Base-by-base conservation (phyloP, 441 rosid genomes). In the Corymbia citriodora region DNA sequence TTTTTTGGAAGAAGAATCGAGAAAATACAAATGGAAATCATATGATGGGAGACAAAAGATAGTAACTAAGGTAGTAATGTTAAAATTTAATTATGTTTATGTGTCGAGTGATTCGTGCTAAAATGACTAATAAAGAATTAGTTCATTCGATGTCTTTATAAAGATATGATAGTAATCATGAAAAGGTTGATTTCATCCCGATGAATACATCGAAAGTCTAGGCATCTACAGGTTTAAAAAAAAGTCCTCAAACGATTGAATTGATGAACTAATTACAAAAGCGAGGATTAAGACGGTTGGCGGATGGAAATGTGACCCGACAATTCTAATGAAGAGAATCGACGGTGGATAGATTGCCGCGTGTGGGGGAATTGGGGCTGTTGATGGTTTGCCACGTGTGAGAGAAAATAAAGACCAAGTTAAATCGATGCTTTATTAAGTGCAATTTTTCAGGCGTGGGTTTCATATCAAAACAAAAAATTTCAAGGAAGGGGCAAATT, bases 191-290 rank as follows among this genome's bases (percentile, higher is more conserved):
- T 72, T 17, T 72, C 27, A 5, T 10, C 27, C 11, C 2, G 48
- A 5, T 13, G 8, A 18, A 33, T 6, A 10, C 2, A 8, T 36
- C 4, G 4, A 8, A 10, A 10, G 27, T 36, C 25, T 0, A 9
- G 48, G 40, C 81, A 70, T 18, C 14, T 2, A 33, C 48, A 33
- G 5, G 48, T 70, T 21, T 48, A 6, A 5, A 70, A 33, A 33
- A 25, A 70, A 33, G 81, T 65, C 81, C 10, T 7, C 12, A 7
- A 3, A 10, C 1, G 8, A 36, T 33, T 36, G 49, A 72, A 72
- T 10, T 18, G 82, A 10, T 18, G 82, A 21, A 40, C 27, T 17
- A 0, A 3, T 33, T 19, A 10, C 3, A 18, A 36, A 25, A 10
- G 13, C 0, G 25, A 36, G 29, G 65, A 10, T 72, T 36, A 1